Evolutionary conservation across 2,329 filamentous ascomycete genomes (phyloP), one percentile per base, ranked within the genome.

Genomic region (Pseudopyrenochaeta lycopersici): DNA sequence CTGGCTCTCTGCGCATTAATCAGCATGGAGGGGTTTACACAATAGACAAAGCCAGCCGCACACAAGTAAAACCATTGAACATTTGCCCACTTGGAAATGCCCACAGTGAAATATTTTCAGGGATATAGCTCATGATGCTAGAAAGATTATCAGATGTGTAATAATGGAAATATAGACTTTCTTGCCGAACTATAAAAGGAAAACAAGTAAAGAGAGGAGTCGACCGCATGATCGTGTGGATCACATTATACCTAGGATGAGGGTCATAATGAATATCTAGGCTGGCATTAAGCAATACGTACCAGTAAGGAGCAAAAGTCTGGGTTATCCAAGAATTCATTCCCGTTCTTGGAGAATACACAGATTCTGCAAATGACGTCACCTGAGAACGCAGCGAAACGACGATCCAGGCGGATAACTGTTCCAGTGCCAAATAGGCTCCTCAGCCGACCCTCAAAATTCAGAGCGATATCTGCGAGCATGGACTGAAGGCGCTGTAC

Each of bases 301-400:
- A 62, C 58, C 54, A 62, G 1, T 52, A 49, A 45, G 38, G 31
- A n/a, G 31, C n/a, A 33, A 30, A 63, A 62, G 18, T 59, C 42
- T n/a, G 38, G n/a, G 36, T 62, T 42, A 18, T 56, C 56, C 10
- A 64, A 7, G 20, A 62, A 47, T 2, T 33, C 31, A 33, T 11
- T n/a, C 31, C 31, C 11, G 11, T 33, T n/a, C 31, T 11, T n/a
- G 10, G 11, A 5, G 58, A n/a, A 33, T n/a, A 42, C 47, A 36
- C 66, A 72, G 3, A 70, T 46, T 18, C 39, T 49, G 10, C 54
- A 42, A 9, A 74, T 67, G 4, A 72, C 53, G 49, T 72, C 69
- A 2, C 69, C 69, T 7, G 68, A 49, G 43, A 66, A 66, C 9
- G 66, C 64, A 40, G n/a, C 33, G 21, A 54, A 44, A 40, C 54